Evolutionary conservation across 371 early-diverging fungal species (phyloP).

Genomic region (Catenaria anguillulae): DNA sequence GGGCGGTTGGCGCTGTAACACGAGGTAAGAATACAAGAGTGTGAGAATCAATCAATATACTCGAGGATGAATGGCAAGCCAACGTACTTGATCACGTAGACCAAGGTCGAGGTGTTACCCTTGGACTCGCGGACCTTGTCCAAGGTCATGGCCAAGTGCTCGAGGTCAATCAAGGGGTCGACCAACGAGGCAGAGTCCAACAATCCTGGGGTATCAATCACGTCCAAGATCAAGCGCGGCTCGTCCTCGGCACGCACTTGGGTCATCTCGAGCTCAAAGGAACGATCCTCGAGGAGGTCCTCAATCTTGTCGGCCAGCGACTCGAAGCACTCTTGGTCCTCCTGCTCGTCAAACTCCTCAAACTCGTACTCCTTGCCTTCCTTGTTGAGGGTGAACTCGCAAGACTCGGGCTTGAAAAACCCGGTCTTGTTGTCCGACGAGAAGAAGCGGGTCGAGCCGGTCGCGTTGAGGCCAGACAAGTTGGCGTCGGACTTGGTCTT

Average conservation of each 20-base stretch:
- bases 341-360: too few species aligned
- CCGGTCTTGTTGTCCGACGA: too few species aligned
- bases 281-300: not conserved
- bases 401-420: too few species aligned
- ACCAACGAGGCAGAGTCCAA: not conserved
- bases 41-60: too few species aligned
- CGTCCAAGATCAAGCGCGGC: not conserved
- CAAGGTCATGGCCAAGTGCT: not conserved
- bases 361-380: too few species aligned
- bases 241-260: not conserved
- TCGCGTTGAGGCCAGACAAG: not conserved
- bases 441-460: too few species aligned
- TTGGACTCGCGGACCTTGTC: not conserved
- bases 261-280: not conserved
- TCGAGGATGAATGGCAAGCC: too few species aligned
- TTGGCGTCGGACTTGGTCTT: not conserved
- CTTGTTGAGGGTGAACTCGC: too few species aligned
- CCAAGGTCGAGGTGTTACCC: not conserved
- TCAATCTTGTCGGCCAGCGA: too few species aligned
- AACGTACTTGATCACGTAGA: constrained; percentile 1
- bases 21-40: too few species aligned
- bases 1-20: not conserved
- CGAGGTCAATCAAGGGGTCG: not conserved
- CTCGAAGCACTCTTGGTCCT: too few species aligned
- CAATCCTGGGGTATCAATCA: not conserved